Conservation (phyloP, 2,329 filamentous ascomycete species). For the Diaporthe nobilis region DNA sequence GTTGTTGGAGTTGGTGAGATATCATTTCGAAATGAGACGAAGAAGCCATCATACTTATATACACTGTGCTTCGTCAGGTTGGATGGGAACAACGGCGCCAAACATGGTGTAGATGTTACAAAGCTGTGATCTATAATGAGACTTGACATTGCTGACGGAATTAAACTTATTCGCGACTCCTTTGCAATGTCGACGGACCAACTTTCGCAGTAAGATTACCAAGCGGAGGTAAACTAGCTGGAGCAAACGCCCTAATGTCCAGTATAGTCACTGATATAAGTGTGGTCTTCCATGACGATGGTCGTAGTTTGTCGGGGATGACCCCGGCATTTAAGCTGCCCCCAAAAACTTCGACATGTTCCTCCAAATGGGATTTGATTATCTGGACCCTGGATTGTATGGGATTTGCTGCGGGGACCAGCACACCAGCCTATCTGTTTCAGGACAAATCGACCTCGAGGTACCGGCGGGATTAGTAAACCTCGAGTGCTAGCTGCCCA, state of each 20-base stretch:
- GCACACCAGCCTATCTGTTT: background rate
- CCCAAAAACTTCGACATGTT: background rate
- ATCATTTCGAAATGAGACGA: background rate
- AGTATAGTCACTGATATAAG: background rate
- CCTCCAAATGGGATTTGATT: background rate
- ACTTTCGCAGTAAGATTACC: conserved; percentile 35
- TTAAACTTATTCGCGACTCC: conserved; percentile 26
- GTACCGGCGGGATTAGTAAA: conserved; percentile 31
- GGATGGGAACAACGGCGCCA: background rate
- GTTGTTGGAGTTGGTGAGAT: too few species aligned
- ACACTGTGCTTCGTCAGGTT: background rate
- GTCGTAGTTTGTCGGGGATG: background rate
- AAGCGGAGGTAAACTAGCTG: conserved; percentile 24
- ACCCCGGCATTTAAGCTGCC: background rate
- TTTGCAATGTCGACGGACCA: conserved; percentile 28
- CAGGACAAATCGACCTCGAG: background rate
- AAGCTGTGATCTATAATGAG: background rate
- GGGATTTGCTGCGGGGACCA: background rate
- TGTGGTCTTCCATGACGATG: background rate
- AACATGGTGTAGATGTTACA: conserved; percentile 10
- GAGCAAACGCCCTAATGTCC: conserved; percentile 11
- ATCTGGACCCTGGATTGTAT: background rate
- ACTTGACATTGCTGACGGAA: conserved; percentile 32
- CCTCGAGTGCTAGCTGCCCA: background rate
- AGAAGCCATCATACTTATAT: conserved; percentile 15